A percentile compares a stretch with the other conserved stretches of the same genome.
Evolutionary conservation across 2,329 filamentous ascomycete species (phyloP).

Genomic region (Colletotrichum noveboracense): DNA sequence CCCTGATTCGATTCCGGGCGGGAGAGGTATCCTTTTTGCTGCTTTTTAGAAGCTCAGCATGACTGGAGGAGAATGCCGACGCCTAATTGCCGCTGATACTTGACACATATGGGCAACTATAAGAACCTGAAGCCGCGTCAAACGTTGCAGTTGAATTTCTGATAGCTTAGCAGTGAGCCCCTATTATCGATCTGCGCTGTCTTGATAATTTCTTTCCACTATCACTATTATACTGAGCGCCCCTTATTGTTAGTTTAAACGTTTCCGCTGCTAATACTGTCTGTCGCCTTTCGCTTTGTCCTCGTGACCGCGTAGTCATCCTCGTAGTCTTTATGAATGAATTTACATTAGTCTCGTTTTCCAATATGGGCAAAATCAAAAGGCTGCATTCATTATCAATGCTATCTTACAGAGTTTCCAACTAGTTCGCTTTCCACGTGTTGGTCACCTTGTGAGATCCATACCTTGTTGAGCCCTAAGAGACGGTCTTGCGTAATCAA

Average conservation of each 20-base stretch:
- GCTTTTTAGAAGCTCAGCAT: neutral
- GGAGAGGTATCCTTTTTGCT: neutral
- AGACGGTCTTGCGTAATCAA: neutral
- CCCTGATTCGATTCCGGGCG: neutral
- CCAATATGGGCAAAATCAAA: neutral
- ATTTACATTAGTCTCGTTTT: neutral
- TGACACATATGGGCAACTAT: neutral
- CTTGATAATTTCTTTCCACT: neutral
- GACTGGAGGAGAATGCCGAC: neutral
- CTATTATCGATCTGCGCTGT: neutral
- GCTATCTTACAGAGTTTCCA: neutral
- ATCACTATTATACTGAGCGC: neutral
- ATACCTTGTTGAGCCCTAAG: neutral
- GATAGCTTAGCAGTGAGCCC: no score
- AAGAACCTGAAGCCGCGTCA: accelerated
- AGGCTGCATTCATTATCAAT: neutral
- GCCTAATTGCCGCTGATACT: neutral
- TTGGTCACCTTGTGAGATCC: neutral
- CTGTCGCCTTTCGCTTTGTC: neutral
- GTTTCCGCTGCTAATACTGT: neutral
- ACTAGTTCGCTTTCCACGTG: neutral
- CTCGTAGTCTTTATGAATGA: neutral
- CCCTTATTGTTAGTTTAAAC: neutral
- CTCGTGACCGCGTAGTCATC: neutral
- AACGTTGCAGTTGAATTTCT: neutral